Base-by-base conservation (phyloP, 2,329 filamentous ascomycete genomes). In the Lizonia empirigonia region DNA sequence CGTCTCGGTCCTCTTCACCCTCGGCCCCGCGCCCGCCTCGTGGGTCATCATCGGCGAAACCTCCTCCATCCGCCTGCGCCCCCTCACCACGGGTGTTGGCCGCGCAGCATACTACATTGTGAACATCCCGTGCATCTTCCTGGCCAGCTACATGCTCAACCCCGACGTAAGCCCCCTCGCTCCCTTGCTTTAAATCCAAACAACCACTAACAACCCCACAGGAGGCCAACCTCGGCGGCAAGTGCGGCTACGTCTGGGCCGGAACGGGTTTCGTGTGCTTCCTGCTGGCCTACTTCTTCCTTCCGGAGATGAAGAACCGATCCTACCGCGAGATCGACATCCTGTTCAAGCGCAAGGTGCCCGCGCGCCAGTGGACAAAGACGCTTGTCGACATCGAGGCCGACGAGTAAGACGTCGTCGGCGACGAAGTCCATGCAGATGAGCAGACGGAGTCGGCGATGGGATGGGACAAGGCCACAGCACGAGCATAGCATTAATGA, bases 1-100 rank as follows among this genome's bases (percentile, higher is more conserved):
- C 59, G 77, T 88, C 63, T 87, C 85, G 22, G 82, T 88, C 48
- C 71, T 86, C 24, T 89, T 86, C 74, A 82, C 80, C 33, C 69
- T 85, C 13, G 83, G 82, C 59, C 83, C 83, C 20, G 85, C 83
- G 2, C 85, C 85, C 37, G 81, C 82, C 32, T 86, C 85, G 8
- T 88, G 81, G 80, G 82, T 84, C 72, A 85, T 87, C 59, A 87
- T 88, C 37, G 84, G 81, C 59, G 85, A 88, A 71, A 87, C 85
- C 2, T 86, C 85, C 0, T 75, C 85, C 41, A 80, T 87, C 46
- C 84, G 85, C 55, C 84, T 88, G 23, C 71, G 85, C 38, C 82
- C 85, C 37, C 73, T 87, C n/a, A 87, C 82, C 3, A 87, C 85
- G 19, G 85, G 84, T 70, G 72, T 87, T 40, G 85, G 85, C 65